phyloP scores from a whole-genome alignment of 352 stramenopile species.

The Hyaloperonospora arabidopsidis region DNA sequence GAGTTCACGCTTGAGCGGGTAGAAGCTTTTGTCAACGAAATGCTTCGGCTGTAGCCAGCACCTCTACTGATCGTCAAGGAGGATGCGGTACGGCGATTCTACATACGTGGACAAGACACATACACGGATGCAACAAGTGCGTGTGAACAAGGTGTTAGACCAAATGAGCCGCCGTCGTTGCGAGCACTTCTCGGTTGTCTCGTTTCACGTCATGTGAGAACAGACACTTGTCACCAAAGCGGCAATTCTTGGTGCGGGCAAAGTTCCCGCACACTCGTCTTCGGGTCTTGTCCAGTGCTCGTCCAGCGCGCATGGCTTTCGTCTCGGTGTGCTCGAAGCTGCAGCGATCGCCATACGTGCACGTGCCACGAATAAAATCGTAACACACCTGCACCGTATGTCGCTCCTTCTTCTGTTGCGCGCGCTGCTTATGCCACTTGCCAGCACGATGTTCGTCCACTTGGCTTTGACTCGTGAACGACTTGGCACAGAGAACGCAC shows the following conservation, averaged over 20 bases:
- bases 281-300: slow-evolving; percentile 45
- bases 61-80: neutral
- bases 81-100: neutral
- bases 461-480: slow-evolving; percentile 70
- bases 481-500: slow-evolving; percentile 65
- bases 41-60: slow-evolving; percentile 23
- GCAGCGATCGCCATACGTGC: slow-evolving; percentile 56
- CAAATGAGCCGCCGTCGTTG: too few species aligned
- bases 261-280: slow-evolving; percentile 54
- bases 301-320: slow-evolving; percentile 51
- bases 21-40: slow-evolving; percentile 30
- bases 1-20: slow-evolving; percentile 58
- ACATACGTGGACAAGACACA: too few species aligned
- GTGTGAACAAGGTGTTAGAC: too few species aligned
- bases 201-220: slow-evolving; percentile 45
- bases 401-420: slow-evolving; percentile 53
- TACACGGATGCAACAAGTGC: too few species aligned
- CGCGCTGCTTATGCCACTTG: slow-evolving; percentile 80
- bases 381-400: slow-evolving; percentile 75
- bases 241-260: slow-evolving; percentile 34
- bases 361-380: slow-evolving; percentile 73
- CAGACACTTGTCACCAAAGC: slow-evolving; percentile 68
- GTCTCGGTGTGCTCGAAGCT: slow-evolving; percentile 66
- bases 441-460: slow-evolving; percentile 66
- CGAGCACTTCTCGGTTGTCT: neutral